Percentiles rank a stretch among this genome's conserved stretches.
These are phyloP conservation scores for Mortierella sp. DNA, from an alignment of 371 early-diverging fungal genomes.

Conservation along the genomic window DNA sequence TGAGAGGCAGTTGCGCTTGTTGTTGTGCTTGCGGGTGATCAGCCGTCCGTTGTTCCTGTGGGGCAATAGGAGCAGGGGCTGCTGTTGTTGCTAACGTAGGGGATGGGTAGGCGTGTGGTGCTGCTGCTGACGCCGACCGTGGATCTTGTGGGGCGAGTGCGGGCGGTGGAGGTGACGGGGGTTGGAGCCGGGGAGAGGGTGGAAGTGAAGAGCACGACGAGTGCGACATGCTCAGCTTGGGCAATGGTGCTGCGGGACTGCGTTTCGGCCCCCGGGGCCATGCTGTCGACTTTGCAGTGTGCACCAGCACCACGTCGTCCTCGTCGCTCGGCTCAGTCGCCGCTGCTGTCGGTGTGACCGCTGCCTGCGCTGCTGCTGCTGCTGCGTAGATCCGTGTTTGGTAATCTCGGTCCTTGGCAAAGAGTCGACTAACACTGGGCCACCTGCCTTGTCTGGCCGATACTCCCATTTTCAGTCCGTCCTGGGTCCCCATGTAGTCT, in stretches of 20 bases:
- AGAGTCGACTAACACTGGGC: background rate
- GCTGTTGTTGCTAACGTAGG: too few relatives aligned
- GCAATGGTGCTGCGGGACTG: background rate
- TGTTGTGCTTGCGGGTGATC: too few relatives aligned
- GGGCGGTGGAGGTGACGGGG: too few relatives aligned
- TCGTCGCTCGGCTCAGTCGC: constrained; percentile 1
- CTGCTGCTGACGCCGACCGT: too few relatives aligned
- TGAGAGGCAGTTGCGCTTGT: constrained; percentile 2
- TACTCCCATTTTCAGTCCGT: too few relatives aligned
- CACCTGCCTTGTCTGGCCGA: too few relatives aligned
- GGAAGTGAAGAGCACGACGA: constrained; percentile 4
- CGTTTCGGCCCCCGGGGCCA: background rate
- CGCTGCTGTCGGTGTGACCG: background rate
- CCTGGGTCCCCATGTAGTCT: background rate
- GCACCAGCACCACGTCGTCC: constrained; percentile 1
- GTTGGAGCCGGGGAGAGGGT: background rate
- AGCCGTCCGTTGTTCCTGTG: too few relatives aligned
- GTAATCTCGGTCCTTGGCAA: constrained; percentile 6
- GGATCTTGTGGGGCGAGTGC: too few relatives aligned
- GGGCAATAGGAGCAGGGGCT: too few relatives aligned
- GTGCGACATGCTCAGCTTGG: constrained; percentile 6
- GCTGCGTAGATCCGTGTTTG: background rate
- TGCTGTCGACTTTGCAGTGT: constrained; percentile 16
- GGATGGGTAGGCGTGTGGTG: too few relatives aligned
- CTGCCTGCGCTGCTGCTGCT: background rate